Evolutionary conservation across 371 early-diverging fungal species (phyloP).

Genomic region (Blakeslea trispora): DNA sequence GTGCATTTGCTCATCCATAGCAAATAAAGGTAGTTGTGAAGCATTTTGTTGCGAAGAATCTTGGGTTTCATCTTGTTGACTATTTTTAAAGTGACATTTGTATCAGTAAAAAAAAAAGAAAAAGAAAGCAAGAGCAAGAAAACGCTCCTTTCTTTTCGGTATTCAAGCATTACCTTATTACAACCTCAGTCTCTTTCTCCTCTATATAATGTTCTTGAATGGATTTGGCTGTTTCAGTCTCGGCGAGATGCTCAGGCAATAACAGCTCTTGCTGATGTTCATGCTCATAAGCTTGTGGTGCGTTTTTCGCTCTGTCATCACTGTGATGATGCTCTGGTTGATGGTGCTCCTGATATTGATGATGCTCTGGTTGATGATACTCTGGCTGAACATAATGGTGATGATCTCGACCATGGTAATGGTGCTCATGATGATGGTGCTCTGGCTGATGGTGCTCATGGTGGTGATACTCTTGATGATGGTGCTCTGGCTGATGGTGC

Average conservation of each 20-base stretch:
- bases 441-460: conserved; percentile 7
- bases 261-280: neutral
- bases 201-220: too few species aligned
- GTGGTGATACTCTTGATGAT: conserved; percentile 27
- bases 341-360: conserved; percentile 15
- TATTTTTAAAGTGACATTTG: too few species aligned
- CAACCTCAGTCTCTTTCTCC: too few species aligned
- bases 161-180: too few species aligned
- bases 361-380: conserved; percentile 20
- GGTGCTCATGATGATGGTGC: conserved; percentile 4
- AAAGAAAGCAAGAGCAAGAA: too few species aligned
- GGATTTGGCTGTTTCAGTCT: too few species aligned
- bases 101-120: too few species aligned
- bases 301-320: conserved; percentile 1
- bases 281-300: neutral
- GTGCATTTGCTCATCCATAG: conserved; percentile 16
- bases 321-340: conserved; percentile 7
- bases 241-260: too few species aligned
- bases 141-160: too few species aligned
- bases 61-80: too few species aligned
- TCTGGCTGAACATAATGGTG: conserved; percentile 10
- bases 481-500: conserved; percentile 1
- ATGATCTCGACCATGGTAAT: neutral
- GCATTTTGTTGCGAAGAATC: neutral
- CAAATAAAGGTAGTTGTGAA: conserved; percentile 8